A percentile compares a stretch with the other conserved stretches of the same genome.
Evolutionary conservation across 371 early-diverging fungal species (phyloP).

Genomic region (Mortierella sp.): DNA sequence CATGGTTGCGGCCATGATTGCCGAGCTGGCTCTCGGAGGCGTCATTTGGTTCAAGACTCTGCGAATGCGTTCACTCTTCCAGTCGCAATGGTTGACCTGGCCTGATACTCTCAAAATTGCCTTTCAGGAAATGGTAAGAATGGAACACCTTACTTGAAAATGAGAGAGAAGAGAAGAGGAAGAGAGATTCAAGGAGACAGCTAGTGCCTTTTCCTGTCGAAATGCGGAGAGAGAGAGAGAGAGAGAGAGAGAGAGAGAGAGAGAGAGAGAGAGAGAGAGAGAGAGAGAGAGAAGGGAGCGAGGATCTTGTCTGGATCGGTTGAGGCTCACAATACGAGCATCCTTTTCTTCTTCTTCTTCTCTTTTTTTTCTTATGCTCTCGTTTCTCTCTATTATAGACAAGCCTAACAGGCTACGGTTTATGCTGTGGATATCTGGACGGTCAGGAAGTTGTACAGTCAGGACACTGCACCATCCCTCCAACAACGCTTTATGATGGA

Average conservation of each 20-base stretch:
- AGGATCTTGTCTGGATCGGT: no score
- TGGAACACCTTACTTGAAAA: no score
- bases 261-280: no score
- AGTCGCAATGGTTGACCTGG: constrained; percentile 36
- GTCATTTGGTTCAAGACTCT: constrained; percentile 53
- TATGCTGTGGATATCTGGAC: constrained; percentile 45
- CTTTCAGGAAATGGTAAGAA: constrained; percentile 45
- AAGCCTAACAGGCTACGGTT: constrained; percentile 32
- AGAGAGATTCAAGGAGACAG: no score
- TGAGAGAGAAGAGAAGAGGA: no score
- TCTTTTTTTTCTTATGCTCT: constrained; percentile 3
- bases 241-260: no score
- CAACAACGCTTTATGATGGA: constrained; percentile 11
- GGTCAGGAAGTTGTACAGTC: not conserved
- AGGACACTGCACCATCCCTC: constrained; percentile 10
- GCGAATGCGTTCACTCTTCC: constrained; percentile 44
- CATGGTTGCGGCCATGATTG: constrained; percentile 31
- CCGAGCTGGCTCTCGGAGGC: constrained; percentile 39
- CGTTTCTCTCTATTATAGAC: constrained; percentile 16
- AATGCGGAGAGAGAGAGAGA: no score
- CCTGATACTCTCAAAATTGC: constrained; percentile 32
- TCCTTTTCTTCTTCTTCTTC: not conserved
- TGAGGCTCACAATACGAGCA: no score
- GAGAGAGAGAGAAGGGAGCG: no score
- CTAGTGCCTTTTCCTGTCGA: no score